Conservation (phyloP, 495 filamentous ascomycete genomes). For the Lophiotrema nucula region DNA sequence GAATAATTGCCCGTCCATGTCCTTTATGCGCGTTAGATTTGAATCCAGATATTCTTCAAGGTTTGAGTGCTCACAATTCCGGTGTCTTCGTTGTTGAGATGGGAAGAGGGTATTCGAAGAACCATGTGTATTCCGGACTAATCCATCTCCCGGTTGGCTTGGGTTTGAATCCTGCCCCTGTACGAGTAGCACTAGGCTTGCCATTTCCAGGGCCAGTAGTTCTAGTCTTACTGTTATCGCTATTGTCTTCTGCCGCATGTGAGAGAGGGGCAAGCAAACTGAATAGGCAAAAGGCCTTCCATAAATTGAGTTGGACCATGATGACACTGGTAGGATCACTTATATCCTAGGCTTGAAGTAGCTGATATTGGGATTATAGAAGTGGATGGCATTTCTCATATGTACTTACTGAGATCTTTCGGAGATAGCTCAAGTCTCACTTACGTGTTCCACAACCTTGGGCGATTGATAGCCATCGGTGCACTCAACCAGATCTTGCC, state of each 20-base stretch:
- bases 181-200: neutral
- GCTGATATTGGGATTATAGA: too few relatives aligned
- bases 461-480: neutral
- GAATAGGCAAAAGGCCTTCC: too few relatives aligned
- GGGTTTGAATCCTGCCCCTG: neutral
- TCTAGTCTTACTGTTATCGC: too few relatives aligned
- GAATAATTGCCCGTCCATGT: conserved; percentile 8
- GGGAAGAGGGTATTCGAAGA: conserved; percentile 49
- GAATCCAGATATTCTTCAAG: too few relatives aligned
- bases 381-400: too few relatives aligned
- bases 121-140: conserved; percentile 41
- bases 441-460: neutral
- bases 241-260: too few relatives aligned
- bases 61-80: conserved; percentile 34
- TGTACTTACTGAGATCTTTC: too few relatives aligned
- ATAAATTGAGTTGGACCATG: too few relatives aligned
- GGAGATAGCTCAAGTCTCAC: too few relatives aligned
- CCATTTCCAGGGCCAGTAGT: neutral
- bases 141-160: conserved; percentile 20
- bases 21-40: conserved; percentile 2
- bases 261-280: neutral
- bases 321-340: too few relatives aligned
- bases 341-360: too few relatives aligned
- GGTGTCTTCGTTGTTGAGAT: conserved; percentile 47
- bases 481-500: neutral